These are phyloP conservation scores for Vitis labrusca DNA, from an alignment of 164 flowering plant species.

Conservation along the genomic window DNA sequence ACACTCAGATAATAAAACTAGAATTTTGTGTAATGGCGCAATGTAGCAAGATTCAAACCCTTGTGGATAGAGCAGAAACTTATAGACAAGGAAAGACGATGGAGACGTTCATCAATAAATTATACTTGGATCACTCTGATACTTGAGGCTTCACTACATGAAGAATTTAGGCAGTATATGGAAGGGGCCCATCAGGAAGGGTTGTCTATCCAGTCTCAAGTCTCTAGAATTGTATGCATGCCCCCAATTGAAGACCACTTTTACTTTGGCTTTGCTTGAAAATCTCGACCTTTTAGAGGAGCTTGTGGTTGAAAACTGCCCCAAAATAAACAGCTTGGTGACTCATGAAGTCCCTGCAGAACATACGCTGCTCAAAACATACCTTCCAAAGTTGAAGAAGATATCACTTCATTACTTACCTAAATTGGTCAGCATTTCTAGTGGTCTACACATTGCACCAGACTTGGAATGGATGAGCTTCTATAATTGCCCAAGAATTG, in stretches of 20 bases:
- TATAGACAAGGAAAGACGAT: neutral
- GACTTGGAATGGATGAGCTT: neutral
- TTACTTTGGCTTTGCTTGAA: neutral
- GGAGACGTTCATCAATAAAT: neutral
- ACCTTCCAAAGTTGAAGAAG: neutral
- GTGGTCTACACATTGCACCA: neutral
- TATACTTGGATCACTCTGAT: neutral
- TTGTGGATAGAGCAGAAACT: neutral
- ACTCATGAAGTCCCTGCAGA: too few relatives aligned
- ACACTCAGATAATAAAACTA: neutral
- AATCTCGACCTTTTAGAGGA: neutral
- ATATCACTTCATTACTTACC: neutral
- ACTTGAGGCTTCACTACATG: neutral
- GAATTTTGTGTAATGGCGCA: neutral
- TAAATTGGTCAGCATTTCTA: neutral
- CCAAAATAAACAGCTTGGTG: too few relatives aligned
- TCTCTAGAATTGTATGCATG: neutral
- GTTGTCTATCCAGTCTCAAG: neutral
- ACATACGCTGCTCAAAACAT: neutral
- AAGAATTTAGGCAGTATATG: neutral
- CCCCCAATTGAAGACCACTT: neutral
- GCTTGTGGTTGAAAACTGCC: neutral
- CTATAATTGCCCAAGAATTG: neutral
- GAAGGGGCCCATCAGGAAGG: neutral
- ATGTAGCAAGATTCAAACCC: neutral